Evolutionary conservation across 805 yeast species (phyloP).

Genomic region (Babjeviella inositovora): DNA sequence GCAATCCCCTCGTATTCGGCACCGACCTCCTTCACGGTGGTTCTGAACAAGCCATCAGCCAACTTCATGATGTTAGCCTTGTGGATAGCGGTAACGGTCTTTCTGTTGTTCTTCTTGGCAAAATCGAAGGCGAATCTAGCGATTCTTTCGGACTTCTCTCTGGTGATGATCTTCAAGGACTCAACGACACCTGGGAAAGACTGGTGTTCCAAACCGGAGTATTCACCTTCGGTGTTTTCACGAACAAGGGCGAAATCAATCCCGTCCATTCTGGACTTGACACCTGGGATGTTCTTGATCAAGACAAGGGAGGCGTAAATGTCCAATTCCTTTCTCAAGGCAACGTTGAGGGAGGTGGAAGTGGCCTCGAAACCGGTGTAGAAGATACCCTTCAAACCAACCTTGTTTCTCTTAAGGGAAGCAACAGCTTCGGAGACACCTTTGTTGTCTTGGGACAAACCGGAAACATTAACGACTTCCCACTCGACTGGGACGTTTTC

Average conservation of each 20-base stretch:
- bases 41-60: conserved; percentile 95
- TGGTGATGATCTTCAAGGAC: conserved; percentile 88
- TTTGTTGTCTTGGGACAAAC: conserved; percentile 29
- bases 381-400: conserved; percentile 92
- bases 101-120: conserved; percentile 84
- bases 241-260: conserved; percentile 91
- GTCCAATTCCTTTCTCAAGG: conserved; percentile 90
- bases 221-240: conserved; percentile 98
- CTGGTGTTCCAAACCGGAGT: conserved; percentile 95
- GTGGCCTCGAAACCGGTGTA: conserved; percentile 74
- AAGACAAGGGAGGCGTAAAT: conserved; percentile 91
- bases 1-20: conserved; percentile 74
- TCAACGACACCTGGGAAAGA: conserved; percentile 97
- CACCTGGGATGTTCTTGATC: conserved; percentile 90
- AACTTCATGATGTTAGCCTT: conserved; percentile 98
- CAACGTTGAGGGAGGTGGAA: conserved; percentile 83
- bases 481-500: conserved; percentile 88
- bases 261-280: conserved; percentile 73
- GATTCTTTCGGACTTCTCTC: conserved; percentile 89
- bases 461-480: conserved; percentile 42
- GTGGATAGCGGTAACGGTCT: conserved; percentile 91
- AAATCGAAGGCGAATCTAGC: conserved; percentile 96
- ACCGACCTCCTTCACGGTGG: conserved; percentile 79
- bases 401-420: conserved; percentile 88
- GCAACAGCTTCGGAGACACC: conserved; percentile 75